Base-by-base conservation (phyloP, 202 grass and related monocot genomes). In the Setaria viridis region DNA sequence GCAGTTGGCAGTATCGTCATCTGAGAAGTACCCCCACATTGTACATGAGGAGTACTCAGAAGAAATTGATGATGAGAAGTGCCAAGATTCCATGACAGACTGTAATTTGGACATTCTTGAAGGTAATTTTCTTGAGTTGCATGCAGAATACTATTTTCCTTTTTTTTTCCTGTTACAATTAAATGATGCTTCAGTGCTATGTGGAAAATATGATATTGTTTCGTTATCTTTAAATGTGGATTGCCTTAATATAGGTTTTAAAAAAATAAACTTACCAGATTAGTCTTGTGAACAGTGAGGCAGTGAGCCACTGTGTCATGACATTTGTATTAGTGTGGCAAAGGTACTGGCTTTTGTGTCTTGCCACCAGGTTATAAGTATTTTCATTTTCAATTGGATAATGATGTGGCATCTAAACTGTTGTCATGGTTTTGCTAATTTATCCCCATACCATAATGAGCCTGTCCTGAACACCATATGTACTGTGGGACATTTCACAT, bases 1-100 rank as follows among this genome's bases (percentile, higher is more conserved):
- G 83, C 81, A 96, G 94, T 88, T 76, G 88, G 81, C 90, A 60
- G 81, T 78, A 68, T 86, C 84, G 3, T 87, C 87, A 67, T 91
- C 54, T 73, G 78, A 94, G 32, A 98, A 84, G 69, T 98, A 98
- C 70, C 95, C 95, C 69, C 95, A 98, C 87, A 87, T 98, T 54
- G 89, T 98, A 62, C 87, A 95, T 72, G 93, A 95, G 85, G 95
- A 98, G 83, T 32, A 72, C 48, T 77, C 83, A 65, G 91, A 91
- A 89, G 93, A 71, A 58, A 78, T 76, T 17, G 34, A 75, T 57
- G 60, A 50, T 79, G 87, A 85, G 48, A 88, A 84, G 25, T 91
- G 56, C 55, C 49, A 87, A 62, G 85, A 93, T 86, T 83, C 85
- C 12, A 67, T 64, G 46, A 37, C 75, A 87, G 80, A 55, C 45